Evolutionary conservation across 768 basidiomycete genomes (phyloP).

Genomic region (Tylopilus sp.): DNA sequence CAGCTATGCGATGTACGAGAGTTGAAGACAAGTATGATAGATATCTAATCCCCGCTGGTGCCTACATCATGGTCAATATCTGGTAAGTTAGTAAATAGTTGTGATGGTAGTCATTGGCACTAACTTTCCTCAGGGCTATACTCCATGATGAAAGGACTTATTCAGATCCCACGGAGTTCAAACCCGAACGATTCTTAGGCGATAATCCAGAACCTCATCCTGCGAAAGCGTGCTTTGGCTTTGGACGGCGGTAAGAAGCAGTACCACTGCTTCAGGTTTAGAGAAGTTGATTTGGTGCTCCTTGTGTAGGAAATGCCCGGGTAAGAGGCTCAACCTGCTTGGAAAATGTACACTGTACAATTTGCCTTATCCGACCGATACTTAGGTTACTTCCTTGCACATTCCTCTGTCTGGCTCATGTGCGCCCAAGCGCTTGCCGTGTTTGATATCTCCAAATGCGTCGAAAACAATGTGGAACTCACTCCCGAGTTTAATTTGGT

Average conservation of each 20-base stretch:
- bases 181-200: conserved; percentile 23
- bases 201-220: conserved; percentile 14
- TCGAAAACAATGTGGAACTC: conserved; percentile 41
- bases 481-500: conserved; percentile 40
- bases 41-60: conserved; percentile 18
- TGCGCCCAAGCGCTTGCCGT: conserved; percentile 38
- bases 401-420: conserved; percentile 29
- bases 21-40: conserved; percentile 18
- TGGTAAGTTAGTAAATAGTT: neutral
- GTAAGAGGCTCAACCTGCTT: no score
- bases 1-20: conserved; percentile 8
- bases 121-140: conserved; percentile 12
- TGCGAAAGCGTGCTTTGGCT: conserved; percentile 12
- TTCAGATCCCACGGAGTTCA: conserved; percentile 17
- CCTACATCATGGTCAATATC: conserved; percentile 18
- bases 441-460: conserved; percentile 40
- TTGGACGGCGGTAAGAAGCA: conserved; percentile 15
- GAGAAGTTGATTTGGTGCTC: no score
- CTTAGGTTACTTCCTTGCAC: no score
- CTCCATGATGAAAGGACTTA: conserved; percentile 18
- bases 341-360: no score
- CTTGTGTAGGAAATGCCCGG: no score
- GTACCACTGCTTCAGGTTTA: no score
- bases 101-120: conserved; percentile 1
- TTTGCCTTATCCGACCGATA: no score